These are phyloP conservation scores for Bipolaris gigantea DNA, from an alignment of 2,329 filamentous ascomycete genomes.

Conservation along the genomic window DNA sequence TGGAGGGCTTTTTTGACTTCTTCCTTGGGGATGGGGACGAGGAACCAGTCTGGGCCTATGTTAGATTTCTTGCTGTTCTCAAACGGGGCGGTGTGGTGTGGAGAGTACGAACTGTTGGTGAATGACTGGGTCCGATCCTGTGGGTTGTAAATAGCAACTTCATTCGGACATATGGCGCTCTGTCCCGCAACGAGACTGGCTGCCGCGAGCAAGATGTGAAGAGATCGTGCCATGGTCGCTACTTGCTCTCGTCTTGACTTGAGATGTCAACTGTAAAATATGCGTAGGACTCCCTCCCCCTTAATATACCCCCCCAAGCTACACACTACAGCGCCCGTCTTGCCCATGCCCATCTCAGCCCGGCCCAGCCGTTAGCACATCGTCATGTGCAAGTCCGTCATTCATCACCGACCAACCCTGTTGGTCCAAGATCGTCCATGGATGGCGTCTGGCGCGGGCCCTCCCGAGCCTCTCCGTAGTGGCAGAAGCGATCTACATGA, in stretches of 20 bases:
- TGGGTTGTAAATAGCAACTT: constrained; percentile 10
- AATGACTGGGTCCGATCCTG: constrained; percentile 14
- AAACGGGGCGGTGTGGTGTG: rapidly evolving
- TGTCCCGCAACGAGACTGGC: constrained; percentile 5
- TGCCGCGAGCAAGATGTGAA: constrained; percentile 1
- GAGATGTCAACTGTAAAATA: background rate
- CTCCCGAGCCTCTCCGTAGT: background rate
- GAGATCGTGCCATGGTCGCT: constrained; percentile 3
- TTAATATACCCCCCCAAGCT: background rate
- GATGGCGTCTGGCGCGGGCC: constrained; percentile 1
- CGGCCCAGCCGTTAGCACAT: background rate
- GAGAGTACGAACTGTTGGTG: constrained; percentile 5
- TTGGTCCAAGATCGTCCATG: background rate
- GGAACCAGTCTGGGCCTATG: constrained; percentile 4
- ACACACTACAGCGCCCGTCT: background rate
- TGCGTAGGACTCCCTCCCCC: no score
- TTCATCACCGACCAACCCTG: background rate
- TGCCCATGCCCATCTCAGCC: no score
- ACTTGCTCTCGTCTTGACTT: background rate
- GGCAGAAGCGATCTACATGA: background rate
- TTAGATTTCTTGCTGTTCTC: background rate
- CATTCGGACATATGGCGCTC: constrained; percentile 8
- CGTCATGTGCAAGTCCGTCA: background rate
- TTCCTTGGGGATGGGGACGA: constrained; percentile 8
- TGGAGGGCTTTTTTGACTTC: constrained; percentile 9